A percentile compares a stretch with the other conserved stretches of the same genome.
phyloP scores from a whole-genome alignment of 2,329 filamentous ascomycete species.

The Neonectria coccinea region DNA sequence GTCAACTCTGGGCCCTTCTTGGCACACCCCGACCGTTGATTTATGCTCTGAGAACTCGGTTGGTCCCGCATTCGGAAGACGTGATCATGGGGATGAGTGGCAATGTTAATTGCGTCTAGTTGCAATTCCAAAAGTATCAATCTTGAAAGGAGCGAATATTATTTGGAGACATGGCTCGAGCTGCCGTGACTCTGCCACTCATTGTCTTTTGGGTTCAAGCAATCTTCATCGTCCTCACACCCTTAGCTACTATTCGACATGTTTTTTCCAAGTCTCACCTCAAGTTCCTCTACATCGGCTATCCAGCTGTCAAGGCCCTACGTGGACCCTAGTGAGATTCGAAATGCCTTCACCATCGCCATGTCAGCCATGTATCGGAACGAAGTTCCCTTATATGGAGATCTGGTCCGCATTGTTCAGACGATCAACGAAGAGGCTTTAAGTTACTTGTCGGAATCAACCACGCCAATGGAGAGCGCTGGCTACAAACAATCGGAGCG shows the following conservation, averaged over 20 bases:
- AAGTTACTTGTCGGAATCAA: neutral
- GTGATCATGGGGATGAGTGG: neutral
- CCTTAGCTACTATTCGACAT: conserved; percentile 2
- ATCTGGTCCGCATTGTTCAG: conserved; percentile 48
- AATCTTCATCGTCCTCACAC: neutral
- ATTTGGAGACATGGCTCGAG: too few relatives aligned
- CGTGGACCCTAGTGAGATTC: conserved; percentile 37
- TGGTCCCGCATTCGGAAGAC: conserved; percentile 1
- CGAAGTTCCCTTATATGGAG: conserved; percentile 52
- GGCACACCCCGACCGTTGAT: conserved; percentile 9
- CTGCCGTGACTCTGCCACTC: neutral
- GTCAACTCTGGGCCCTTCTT: neutral
- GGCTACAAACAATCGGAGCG: conserved; percentile 14
- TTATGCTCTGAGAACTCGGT: conserved; percentile 1
- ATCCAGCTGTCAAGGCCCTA: neutral
- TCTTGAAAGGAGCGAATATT: too few relatives aligned
- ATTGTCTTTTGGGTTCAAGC: too few relatives aligned
- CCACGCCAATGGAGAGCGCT: neutral
- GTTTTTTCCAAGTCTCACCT: conserved; percentile 6
- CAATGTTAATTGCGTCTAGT: neutral
- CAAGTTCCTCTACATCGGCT: neutral
- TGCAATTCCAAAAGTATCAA: neutral
- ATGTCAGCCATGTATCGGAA: conserved; percentile 52
- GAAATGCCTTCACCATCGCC: conserved; percentile 46
- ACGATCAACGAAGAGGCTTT: conserved; percentile 28